phyloP scores from a whole-genome alignment of 352 stramenopile species.

The Phytophthora pistaciae region DNA sequence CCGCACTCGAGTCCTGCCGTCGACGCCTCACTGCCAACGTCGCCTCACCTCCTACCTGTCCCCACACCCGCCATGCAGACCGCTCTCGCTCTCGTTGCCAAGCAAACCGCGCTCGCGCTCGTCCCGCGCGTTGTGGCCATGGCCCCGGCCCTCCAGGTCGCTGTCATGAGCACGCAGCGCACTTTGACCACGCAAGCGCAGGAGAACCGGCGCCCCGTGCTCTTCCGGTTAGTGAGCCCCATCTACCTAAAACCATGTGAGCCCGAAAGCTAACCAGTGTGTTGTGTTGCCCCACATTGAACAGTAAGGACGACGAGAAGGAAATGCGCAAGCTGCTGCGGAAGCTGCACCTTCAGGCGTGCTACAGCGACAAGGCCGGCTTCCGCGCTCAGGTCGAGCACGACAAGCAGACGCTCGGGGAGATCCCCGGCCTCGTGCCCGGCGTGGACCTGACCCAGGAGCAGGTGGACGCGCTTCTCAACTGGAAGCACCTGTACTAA shows the following conservation, averaged over 20 bases:
- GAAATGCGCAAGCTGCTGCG: conserved; percentile 81
- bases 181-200: conserved; percentile 29
- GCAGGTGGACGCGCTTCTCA: conserved; percentile 77
- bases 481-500: conserved; percentile 85
- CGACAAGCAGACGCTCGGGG: conserved; percentile 72
- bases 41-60: not conserved
- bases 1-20: conserved; percentile 19
- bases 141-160: conserved; percentile 30
- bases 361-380: conserved; percentile 58
- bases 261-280: conserved; percentile 11
- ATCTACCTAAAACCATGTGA: no score
- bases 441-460: conserved; percentile 65
- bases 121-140: conserved; percentile 24
- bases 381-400: conserved; percentile 67
- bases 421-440: conserved; percentile 64
- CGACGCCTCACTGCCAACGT: conserved; percentile 17
- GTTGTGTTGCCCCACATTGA: not conserved
- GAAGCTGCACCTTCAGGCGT: conserved; percentile 82
- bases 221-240: conserved; percentile 28
- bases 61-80: conserved; percentile 26
- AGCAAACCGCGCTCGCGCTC: conserved; percentile 32
- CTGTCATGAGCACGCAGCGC: conserved; percentile 33
- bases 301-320: conserved; percentile 88
- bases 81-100: conserved; percentile 34
- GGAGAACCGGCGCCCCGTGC: conserved; percentile 34